phyloP scores from a whole-genome alignment of 2,329 filamentous ascomycete species.

The Trichoderma sp. region DNA sequence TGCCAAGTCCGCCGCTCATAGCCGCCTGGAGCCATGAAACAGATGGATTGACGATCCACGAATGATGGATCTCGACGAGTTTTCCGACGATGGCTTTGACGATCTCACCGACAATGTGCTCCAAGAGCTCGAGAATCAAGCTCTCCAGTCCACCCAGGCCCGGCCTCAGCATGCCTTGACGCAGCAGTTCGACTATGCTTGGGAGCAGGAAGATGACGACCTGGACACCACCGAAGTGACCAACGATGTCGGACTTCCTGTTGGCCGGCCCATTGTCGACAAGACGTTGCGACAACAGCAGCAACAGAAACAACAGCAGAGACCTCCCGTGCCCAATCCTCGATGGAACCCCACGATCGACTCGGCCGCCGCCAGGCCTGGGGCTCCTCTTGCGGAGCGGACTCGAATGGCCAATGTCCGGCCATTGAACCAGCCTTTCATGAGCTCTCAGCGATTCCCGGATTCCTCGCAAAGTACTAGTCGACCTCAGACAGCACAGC shows the following conservation, averaged over 20 bases:
- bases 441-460: constrained; percentile 36
- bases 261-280: constrained; percentile 40
- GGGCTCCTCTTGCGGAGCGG: constrained; percentile 23
- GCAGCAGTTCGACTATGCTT: constrained; percentile 41
- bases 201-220: constrained; percentile 58
- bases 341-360: constrained; percentile 42
- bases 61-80: constrained; percentile 54
- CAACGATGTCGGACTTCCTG: constrained; percentile 47
- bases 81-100: constrained; percentile 65
- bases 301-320: background rate
- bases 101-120: constrained; percentile 58
- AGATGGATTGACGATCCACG: constrained; percentile 22
- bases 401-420: constrained; percentile 25
- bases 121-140: constrained; percentile 64
- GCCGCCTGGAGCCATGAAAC: constrained; percentile 23
- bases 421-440: constrained; percentile 28
- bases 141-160: constrained; percentile 61
- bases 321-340: constrained; percentile 39
- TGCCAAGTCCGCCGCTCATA: constrained; percentile 1
- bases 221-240: constrained; percentile 60
- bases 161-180: constrained; percentile 43
- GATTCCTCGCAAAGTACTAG: constrained; percentile 33
- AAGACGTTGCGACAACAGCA: constrained; percentile 39
- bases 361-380: constrained; percentile 26
- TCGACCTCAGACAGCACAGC: constrained; percentile 44